Evolutionary conservation across 2,329 filamentous ascomycete species (phyloP).

Genomic region (Sclerotinia nivalis): DNA sequence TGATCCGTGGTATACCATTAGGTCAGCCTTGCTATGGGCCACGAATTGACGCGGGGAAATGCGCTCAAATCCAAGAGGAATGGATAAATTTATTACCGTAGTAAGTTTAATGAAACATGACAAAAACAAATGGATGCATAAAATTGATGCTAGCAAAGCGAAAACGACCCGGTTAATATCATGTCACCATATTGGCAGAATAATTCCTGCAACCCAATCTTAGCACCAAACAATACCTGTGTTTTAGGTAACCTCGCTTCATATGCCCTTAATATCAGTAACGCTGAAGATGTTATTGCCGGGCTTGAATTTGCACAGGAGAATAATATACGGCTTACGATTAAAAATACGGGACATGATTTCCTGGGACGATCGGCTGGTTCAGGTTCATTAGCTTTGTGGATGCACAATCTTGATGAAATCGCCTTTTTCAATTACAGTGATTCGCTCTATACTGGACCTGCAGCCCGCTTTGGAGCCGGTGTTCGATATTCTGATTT

Average conservation of each 20-base stretch:
- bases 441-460: slow-evolving; percentile 20
- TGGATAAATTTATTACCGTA: not conserved
- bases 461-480: slow-evolving; percentile 23
- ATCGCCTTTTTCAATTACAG: slow-evolving; percentile 35
- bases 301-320: slow-evolving; percentile 42
- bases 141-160: not conserved
- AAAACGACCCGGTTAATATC: not conserved
- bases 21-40: slow-evolving; percentile 3
- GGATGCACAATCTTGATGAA: slow-evolving; percentile 26
- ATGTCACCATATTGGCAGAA: slow-evolving; percentile 7
- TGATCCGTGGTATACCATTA: slow-evolving; percentile 23
- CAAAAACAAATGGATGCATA: not conserved
- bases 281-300: slow-evolving; percentile 30
- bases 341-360: slow-evolving; percentile 50
- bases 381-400: slow-evolving; percentile 21
- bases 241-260: slow-evolving; percentile 23
- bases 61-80: not conserved
- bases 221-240: slow-evolving; percentile 6
- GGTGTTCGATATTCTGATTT: slow-evolving; percentile 20
- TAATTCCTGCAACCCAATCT: not conserved
- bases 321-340: slow-evolving; percentile 38
- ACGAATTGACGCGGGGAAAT: not conserved
- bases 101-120: not conserved
- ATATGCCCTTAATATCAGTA: slow-evolving; percentile 21
- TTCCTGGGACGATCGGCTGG: slow-evolving; percentile 38